A percentile compares a stretch with the other conserved stretches of the same genome.
Conservation (phyloP, 2,329 filamentous ascomycete species). For the Trichoderma sp. region DNA sequence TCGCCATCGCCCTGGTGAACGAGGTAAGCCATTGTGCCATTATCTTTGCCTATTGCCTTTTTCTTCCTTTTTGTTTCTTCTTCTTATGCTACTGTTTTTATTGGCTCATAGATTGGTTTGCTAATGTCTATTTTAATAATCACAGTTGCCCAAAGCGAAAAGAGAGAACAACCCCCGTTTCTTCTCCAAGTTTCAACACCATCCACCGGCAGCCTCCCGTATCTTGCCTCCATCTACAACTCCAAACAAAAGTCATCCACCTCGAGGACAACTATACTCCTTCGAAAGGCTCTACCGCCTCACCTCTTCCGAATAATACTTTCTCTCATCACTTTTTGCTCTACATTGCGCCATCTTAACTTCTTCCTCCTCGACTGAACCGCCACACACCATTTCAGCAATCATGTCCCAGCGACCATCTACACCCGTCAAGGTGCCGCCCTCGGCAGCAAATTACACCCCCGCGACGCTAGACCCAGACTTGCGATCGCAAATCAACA, state of each 20-base stretch:
- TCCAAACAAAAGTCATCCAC: background rate
- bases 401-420: slow-evolving; percentile 48
- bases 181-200: background rate
- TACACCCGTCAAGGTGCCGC: slow-evolving; percentile 60
- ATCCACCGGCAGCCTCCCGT: background rate
- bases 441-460: slow-evolving; percentile 58
- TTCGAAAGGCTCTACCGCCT: background rate
- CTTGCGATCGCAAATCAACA: slow-evolving; percentile 61
- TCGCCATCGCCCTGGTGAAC: background rate
- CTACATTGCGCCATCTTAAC: background rate
- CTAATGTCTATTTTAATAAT: background rate
- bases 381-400: background rate
- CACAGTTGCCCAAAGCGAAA: background rate
- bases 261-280: background rate
- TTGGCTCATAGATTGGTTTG: background rate
- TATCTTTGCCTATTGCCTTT: background rate
- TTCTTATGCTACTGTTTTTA: background rate
- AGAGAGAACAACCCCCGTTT: background rate
- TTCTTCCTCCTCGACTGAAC: background rate
- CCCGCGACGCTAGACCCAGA: slow-evolving; percentile 61
- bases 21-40: background rate
- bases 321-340: background rate
- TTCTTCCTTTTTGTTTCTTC: background rate
- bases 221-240: background rate
- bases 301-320: background rate